These are phyloP conservation scores for Trypethelium eluteriae DNA, from an alignment of 495 filamentous ascomycete species.

Conservation along the genomic window DNA sequence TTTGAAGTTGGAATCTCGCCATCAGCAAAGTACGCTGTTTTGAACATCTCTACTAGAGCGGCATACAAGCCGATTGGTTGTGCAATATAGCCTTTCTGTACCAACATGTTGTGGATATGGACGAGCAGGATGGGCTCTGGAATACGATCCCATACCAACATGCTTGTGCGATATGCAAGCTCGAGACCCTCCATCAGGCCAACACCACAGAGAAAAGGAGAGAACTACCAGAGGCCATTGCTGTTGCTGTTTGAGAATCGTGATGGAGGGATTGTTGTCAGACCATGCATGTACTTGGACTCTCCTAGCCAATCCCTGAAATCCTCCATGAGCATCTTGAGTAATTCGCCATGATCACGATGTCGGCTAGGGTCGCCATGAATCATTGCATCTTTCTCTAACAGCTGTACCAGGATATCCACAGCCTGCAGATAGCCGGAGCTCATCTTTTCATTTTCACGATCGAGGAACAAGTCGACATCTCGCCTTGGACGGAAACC, in stretches of 20 bases:
- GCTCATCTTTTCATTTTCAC: conserved; percentile 27
- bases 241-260: conserved; percentile 39
- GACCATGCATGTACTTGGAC: conserved; percentile 36
- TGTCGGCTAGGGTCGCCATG: conserved; percentile 32
- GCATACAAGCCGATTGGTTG: conserved; percentile 28
- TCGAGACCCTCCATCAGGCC: conserved; percentile 40
- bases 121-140: conserved; percentile 34
- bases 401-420: conserved; percentile 27
- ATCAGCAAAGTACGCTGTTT: conserved; percentile 28
- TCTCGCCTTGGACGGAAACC: conserved; percentile 38
- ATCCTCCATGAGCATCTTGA: conserved; percentile 29
- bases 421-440: conserved; percentile 25
- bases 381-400: conserved; percentile 28
- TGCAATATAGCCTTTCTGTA: conserved; percentile 34
- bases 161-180: conserved; percentile 30
- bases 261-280: conserved; percentile 36
- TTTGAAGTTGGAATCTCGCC: conserved; percentile 28
- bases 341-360: conserved; percentile 16
- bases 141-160: conserved; percentile 28
- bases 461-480: conserved; percentile 41
- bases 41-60: conserved; percentile 21
- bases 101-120: conserved; percentile 45
- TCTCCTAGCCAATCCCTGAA: conserved; percentile 41
- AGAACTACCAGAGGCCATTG: conserved; percentile 47
- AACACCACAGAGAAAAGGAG: conserved; percentile 44